Percentiles rank a stretch among this genome's conserved stretches.
phyloP scores from a whole-genome alignment of 345 rosid genomes.

The Fremontodendron californicum region DNA sequence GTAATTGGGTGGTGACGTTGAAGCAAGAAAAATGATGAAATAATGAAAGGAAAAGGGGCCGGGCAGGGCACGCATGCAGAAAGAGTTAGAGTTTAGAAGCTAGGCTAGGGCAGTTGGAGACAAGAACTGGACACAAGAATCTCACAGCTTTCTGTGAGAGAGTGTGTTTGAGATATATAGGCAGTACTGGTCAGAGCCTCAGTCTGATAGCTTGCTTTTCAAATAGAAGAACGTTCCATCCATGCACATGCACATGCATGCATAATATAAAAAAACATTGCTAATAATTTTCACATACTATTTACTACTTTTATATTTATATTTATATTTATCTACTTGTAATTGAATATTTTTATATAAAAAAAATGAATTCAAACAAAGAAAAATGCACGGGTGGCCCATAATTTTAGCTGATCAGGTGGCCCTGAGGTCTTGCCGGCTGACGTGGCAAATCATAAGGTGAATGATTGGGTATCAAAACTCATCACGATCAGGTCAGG shows the following conservation, averaged over 20 bases:
- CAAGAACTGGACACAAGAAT: conserved; percentile 6
- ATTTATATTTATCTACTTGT: no score
- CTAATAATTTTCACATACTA: background rate
- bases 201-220: conserved; percentile 54
- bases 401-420: conserved; percentile 44
- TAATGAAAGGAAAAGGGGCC: background rate
- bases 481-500: background rate
- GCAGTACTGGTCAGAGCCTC: conserved; percentile 27
- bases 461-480: conserved; percentile 19
- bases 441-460: conserved; percentile 28
- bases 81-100: background rate
- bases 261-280: background rate
- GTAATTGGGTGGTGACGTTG: background rate
- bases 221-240: conserved; percentile 66
- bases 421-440: conserved; percentile 4
- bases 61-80: background rate
- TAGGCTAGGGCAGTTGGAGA: background rate
- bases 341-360: no score
- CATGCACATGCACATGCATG: conserved; percentile 40
- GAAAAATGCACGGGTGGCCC: conserved; percentile 34
- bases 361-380: background rate
- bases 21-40: background rate
- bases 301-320: no score
- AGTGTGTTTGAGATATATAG: background rate
- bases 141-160: background rate